Evolutionary conservation across 164 flowering plant species (phyloP).

Genomic region (Buxus sempervirens): DNA sequence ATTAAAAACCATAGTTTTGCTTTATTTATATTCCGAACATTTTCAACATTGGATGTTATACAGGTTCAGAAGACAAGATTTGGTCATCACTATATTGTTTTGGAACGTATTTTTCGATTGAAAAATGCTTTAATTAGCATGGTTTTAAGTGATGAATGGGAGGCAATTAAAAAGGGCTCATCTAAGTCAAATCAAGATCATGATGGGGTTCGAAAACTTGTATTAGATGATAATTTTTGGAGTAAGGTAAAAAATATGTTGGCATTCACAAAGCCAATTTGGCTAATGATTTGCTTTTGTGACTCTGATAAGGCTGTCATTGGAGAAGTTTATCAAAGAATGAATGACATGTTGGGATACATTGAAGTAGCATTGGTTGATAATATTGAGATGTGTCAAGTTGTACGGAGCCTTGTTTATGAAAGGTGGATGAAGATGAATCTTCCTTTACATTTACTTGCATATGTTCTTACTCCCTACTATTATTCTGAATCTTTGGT

Average conservation of each 20-base stretch:
- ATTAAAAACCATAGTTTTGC: constrained; percentile 14
- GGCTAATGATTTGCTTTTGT: too few species aligned
- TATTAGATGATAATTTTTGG: constrained; percentile 21
- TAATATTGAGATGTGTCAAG: not conserved
- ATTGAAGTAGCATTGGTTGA: constrained; percentile 10
- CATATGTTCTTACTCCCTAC: constrained; percentile 18
- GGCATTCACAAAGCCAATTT: constrained; percentile 7
- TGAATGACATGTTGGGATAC: constrained; percentile 19
- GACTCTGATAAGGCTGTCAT: constrained; percentile 11
- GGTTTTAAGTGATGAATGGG: constrained; percentile 11
- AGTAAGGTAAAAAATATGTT: constrained; percentile 3
- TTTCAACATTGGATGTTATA: constrained; percentile 9
- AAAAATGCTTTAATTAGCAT: constrained; percentile 18
- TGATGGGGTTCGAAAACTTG: constrained; percentile 2
- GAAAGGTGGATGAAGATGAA: constrained; percentile 20
- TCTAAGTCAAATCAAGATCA: constrained; percentile 5
- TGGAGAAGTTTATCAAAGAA: constrained; percentile 23
- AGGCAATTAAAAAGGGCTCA: not conserved
- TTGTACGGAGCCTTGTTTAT: constrained; percentile 4
- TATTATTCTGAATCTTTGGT: constrained; percentile 18
- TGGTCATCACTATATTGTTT: constrained; percentile 17
- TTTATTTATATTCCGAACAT: constrained; percentile 12
- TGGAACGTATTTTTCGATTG: constrained; percentile 9
- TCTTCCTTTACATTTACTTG: constrained; percentile 23
- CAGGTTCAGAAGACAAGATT: constrained; percentile 21